phyloP scores from a whole-genome alignment of 2,329 filamentous ascomycete genomes.

The Aspergillus vadensis region DNA sequence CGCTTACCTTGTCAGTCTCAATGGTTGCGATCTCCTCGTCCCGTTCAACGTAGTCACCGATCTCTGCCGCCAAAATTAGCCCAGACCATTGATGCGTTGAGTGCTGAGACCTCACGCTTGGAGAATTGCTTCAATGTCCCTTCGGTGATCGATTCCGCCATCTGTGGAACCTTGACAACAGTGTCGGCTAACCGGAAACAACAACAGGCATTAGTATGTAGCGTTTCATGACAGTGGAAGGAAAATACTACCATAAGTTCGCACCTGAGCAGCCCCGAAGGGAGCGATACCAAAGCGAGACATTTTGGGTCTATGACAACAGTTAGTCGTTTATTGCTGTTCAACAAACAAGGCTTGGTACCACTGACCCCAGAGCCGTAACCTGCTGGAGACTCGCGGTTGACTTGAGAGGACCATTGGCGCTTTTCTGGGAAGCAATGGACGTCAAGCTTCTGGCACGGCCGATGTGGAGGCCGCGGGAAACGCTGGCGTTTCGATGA shows the following conservation, averaged over 20 bases:
- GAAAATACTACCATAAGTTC: constrained; percentile 39
- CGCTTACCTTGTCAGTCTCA: constrained; percentile 89
- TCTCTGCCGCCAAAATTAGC: constrained; percentile 50
- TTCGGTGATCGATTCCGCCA: constrained; percentile 98
- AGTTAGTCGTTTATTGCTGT: neutral
- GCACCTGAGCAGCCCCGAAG: constrained; percentile 34
- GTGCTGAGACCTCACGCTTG: constrained; percentile 61
- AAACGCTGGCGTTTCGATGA: constrained; percentile 31
- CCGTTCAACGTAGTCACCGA: constrained; percentile 90
- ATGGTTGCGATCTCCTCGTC: constrained; percentile 99
- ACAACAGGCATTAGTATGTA: neutral
- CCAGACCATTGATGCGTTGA: neutral
- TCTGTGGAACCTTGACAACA: constrained; percentile 89
- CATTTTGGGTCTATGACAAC: constrained; percentile 19
- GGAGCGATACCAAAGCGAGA: constrained; percentile 25
- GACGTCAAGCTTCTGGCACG: constrained; percentile 31
- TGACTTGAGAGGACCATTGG: constrained; percentile 2
- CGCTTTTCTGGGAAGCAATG: constrained; percentile 23
- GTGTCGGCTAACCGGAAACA: constrained; percentile 63
- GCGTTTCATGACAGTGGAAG: neutral
- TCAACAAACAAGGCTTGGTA: neutral
- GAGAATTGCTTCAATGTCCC: constrained; percentile 94
- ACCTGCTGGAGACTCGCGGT: constrained; percentile 30
- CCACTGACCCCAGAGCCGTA: constrained; percentile 28
- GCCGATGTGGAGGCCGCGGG: constrained; percentile 24